These are phyloP conservation scores for Phylloporus sp. DNA, from an alignment of 768 basidiomycete species.

Conservation along the genomic window DNA sequence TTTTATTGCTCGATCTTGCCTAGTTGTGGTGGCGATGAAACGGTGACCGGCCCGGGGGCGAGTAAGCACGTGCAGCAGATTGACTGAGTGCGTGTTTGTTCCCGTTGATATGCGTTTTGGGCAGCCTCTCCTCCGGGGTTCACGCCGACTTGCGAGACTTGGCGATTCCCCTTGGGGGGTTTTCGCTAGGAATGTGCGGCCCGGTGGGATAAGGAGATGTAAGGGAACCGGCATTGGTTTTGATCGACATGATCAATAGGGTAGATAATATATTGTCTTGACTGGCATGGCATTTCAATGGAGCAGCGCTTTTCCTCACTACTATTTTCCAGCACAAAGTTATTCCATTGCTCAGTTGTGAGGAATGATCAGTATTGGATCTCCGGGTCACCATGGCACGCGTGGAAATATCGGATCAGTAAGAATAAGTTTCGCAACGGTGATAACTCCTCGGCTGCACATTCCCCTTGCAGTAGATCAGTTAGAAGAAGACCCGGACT, in stretches of 20 bases:
- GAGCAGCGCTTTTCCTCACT: too few relatives aligned
- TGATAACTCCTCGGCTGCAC: too few relatives aligned
- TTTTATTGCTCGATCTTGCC: constrained; percentile 1
- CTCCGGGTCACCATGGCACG: too few relatives aligned
- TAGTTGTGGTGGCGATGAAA: constrained; percentile 53
- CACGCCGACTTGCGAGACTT: neutral
- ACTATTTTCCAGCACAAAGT: too few relatives aligned
- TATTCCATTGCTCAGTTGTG: too few relatives aligned
- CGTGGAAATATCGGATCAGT: too few relatives aligned
- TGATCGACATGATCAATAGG: neutral
- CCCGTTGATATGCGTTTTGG: constrained; percentile 56
- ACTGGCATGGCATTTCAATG: too few relatives aligned
- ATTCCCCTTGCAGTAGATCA: too few relatives aligned
- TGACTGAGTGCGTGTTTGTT: constrained; percentile 64
- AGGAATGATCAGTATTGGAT: too few relatives aligned
- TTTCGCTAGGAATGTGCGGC: constrained; percentile 68
- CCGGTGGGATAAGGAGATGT: constrained; percentile 68
- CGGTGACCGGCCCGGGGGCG: constrained; percentile 85
- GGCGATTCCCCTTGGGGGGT: constrained; percentile 38
- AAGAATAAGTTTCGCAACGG: too few relatives aligned
- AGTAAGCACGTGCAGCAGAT: constrained; percentile 17
- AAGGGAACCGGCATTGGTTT: too few relatives aligned
- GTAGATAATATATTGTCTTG: constrained; percentile 4
- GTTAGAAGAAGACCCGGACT: too few relatives aligned
- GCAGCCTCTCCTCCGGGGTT: neutral